These are phyloP conservation scores for Suhomyces atakaporum DNA, from an alignment of 1,139 yeast species.

Conservation along the genomic window DNA sequence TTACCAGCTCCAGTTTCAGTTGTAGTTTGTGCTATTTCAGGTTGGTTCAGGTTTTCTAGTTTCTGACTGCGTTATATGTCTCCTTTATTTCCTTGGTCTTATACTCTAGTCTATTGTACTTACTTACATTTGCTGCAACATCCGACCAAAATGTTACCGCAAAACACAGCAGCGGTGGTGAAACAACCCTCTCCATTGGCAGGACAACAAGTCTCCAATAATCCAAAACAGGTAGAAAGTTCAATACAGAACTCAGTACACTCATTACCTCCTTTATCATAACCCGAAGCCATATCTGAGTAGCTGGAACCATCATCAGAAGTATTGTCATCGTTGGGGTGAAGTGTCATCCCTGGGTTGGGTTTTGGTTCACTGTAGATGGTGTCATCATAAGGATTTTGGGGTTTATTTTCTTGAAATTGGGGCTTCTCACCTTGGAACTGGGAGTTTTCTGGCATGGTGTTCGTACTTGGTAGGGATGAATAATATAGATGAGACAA, in stretches of 20 bases:
- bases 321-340: constrained; percentile 5
- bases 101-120: too few relatives aligned
- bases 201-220: constrained; percentile 46
- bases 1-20: too few relatives aligned
- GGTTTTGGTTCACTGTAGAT: constrained; percentile 14
- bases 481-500: not conserved
- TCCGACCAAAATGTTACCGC: constrained; percentile 39
- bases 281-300: constrained; percentile 38
- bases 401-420: too few relatives aligned
- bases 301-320: constrained; percentile 15
- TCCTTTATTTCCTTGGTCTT: too few relatives aligned
- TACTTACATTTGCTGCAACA: constrained; percentile 32
- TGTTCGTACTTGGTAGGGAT: not conserved
- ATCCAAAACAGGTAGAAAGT: constrained; percentile 42
- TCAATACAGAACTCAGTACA: constrained; percentile 49
- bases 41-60: too few relatives aligned
- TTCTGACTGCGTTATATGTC: too few relatives aligned
- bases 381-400: constrained; percentile 8
- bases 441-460: constrained; percentile 3
- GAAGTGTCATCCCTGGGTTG: constrained; percentile 11
- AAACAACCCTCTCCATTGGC: constrained; percentile 44
- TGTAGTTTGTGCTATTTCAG: too few relatives aligned
- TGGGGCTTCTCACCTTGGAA: not conserved
- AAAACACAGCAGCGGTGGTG: constrained; percentile 37
- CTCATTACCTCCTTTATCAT: constrained; percentile 38